Percentiles rank a stretch among this genome's conserved stretches.
Conservation (phyloP, 441 rosid species). For the Lepidium campestre region DNA sequence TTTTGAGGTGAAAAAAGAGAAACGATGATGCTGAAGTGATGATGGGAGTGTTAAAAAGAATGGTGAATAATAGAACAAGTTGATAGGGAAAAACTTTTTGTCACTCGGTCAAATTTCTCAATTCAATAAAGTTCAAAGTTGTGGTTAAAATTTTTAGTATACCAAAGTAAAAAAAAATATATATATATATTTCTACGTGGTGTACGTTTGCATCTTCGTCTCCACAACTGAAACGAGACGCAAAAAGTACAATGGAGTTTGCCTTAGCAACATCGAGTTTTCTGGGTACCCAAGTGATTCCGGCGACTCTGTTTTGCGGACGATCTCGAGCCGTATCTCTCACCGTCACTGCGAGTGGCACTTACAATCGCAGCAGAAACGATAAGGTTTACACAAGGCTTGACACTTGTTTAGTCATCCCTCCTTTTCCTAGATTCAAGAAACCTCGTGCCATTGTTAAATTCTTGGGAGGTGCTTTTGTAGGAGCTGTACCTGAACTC, state of each 20-base stretch:
- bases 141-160: too few species aligned
- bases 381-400: conserved; percentile 23
- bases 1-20: too few species aligned
- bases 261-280: conserved; percentile 17
- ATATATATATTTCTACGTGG: too few species aligned
- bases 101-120: too few species aligned
- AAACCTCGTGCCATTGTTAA: conserved; percentile 73
- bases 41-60: too few species aligned
- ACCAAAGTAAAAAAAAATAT: too few species aligned
- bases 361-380: conserved; percentile 6
- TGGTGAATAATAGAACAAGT: too few species aligned
- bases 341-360: conserved; percentile 14
- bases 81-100: too few species aligned
- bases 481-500: conserved; percentile 90
- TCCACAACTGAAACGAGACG: neutral
- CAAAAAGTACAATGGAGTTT: conserved; percentile 13
- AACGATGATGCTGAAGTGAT: too few species aligned
- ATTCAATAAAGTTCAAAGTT: too few species aligned
- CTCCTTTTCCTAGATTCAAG: conserved; percentile 54
- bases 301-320: conserved; percentile 23
- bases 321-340: conserved; percentile 34
- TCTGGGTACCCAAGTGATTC: conserved; percentile 11
- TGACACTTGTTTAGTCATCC: conserved; percentile 48
- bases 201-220: neutral
- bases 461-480: conserved; percentile 85